phyloP scores from a whole-genome alignment of 306 rosid species.

The Medicago lupulina region DNA sequence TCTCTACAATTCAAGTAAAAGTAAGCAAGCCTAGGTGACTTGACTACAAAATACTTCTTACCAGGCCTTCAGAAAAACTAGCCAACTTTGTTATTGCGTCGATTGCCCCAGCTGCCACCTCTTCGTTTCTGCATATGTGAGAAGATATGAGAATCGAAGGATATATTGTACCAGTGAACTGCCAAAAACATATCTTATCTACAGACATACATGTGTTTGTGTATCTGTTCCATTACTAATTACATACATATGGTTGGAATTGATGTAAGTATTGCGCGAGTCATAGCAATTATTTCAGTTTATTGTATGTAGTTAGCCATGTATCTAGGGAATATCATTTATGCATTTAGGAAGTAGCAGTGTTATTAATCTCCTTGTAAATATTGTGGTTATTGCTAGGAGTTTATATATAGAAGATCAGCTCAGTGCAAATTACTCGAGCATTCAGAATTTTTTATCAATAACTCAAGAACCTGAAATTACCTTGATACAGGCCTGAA shows the following conservation, averaged over 20 bases:
- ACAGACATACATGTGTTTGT: not conserved
- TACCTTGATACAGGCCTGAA: not conserved
- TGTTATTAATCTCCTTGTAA: constrained; percentile 5
- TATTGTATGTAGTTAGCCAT: not conserved
- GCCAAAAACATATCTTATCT: not conserved
- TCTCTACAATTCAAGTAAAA: constrained; percentile 28
- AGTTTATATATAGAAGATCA: not conserved
- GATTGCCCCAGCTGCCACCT: constrained; percentile 69
- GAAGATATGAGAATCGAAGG: constrained; percentile 27
- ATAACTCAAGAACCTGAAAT: not conserved
- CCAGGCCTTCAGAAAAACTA: constrained; percentile 76
- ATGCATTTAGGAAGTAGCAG: not conserved
- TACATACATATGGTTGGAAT: not conserved
- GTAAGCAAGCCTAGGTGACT: constrained; percentile 25
- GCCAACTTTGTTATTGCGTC: constrained; percentile 75
- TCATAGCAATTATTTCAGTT: constrained; percentile 4
- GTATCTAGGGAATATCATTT: not conserved
- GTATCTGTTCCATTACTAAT: not conserved
- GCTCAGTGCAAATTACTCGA: not conserved
- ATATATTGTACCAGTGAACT: not conserved
- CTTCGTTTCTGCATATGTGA: constrained; percentile 63
- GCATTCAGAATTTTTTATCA: not conserved
- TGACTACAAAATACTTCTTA: constrained; percentile 45
- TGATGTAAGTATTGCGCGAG: not conserved
- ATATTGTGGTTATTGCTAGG: not conserved